A percentile compares a stretch with the other conserved stretches of the same genome.
phyloP scores from a whole-genome alignment of 331 rosid species.

The Phaseolus coccineus region DNA sequence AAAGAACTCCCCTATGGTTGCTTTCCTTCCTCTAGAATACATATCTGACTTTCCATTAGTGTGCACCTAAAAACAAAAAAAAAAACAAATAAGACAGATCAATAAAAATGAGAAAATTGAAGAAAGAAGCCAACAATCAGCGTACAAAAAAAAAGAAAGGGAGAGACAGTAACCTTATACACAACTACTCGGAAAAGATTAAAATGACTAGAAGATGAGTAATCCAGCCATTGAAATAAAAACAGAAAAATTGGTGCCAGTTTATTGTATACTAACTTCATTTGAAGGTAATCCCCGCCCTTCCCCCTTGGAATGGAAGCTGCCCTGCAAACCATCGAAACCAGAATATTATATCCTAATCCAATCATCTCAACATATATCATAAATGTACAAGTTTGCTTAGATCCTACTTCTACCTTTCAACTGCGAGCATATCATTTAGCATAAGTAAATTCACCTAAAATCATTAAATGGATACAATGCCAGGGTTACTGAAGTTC shows the following conservation, averaged over 20 bases:
- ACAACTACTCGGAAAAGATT: conserved; percentile 68
- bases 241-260: conserved; percentile 64
- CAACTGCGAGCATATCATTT: neutral
- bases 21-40: conserved; percentile 67
- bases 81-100: neutral
- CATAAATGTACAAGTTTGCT: neutral
- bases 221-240: conserved; percentile 73
- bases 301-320: conserved; percentile 70
- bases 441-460: conserved; percentile 4
- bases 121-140: conserved; percentile 4
- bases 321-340: conserved; percentile 63
- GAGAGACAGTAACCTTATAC: conserved; percentile 58
- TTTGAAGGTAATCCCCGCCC: conserved; percentile 63
- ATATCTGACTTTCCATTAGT: conserved; percentile 55
- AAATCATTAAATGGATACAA: neutral
- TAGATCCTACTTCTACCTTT: neutral
- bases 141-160: neutral
- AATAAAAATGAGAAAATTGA: conserved; percentile 18
- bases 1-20: conserved; percentile 73
- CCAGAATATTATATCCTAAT: conserved; percentile 21
- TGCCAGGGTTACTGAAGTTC: neutral
- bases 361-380: neutral
- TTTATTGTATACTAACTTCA: conserved; percentile 71
- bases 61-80: conserved; percentile 47
- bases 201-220: conserved; percentile 58